Percentiles rank a stretch among this genome's conserved stretches.
Conservation (phyloP, 805 yeast species). For the Wickerhamomyces bovis region DNA sequence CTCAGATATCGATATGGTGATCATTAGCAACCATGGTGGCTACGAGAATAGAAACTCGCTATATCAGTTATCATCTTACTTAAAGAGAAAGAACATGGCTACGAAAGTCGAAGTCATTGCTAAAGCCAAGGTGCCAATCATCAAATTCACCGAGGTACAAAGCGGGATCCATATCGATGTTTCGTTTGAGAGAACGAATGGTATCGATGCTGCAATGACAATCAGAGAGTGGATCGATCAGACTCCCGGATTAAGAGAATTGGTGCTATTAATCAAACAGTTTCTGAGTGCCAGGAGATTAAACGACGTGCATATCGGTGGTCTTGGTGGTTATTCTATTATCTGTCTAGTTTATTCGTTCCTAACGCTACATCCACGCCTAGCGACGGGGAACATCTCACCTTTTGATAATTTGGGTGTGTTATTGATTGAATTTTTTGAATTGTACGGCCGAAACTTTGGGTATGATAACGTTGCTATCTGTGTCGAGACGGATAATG, state of each 20-base stretch:
- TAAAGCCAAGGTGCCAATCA: constrained; percentile 88
- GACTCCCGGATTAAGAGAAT: constrained; percentile 76
- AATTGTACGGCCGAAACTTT: constrained; percentile 83
- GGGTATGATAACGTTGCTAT: constrained; percentile 77
- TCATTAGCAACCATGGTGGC: constrained; percentile 55
- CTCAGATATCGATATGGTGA: constrained; percentile 92
- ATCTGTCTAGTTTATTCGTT: constrained; percentile 81
- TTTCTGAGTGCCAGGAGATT: constrained; percentile 71
- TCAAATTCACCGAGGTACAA: constrained; percentile 74
- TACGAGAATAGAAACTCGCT: constrained; percentile 57
- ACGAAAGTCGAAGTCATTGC: constrained; percentile 78
- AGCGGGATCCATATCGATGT: constrained; percentile 77
- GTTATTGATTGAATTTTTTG: constrained; percentile 84
- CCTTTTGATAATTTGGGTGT: constrained; percentile 79
- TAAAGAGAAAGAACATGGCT: constrained; percentile 59
- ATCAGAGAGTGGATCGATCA: constrained; percentile 68
- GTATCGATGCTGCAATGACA: constrained; percentile 72
- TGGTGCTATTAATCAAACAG: constrained; percentile 79
- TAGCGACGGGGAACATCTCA: constrained; percentile 58
- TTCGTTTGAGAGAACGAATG: constrained; percentile 82
- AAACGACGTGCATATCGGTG: constrained; percentile 88
- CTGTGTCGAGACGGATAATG: constrained; percentile 50
- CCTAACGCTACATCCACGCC: constrained; percentile 70
- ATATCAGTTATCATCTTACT: constrained; percentile 65
- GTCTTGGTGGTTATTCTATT: constrained; percentile 91